Evolutionary conservation across 2,329 filamentous ascomycete genomes (phyloP), one percentile per base, ranked within the genome.

Genomic region (Aspergillus sp.): DNA sequence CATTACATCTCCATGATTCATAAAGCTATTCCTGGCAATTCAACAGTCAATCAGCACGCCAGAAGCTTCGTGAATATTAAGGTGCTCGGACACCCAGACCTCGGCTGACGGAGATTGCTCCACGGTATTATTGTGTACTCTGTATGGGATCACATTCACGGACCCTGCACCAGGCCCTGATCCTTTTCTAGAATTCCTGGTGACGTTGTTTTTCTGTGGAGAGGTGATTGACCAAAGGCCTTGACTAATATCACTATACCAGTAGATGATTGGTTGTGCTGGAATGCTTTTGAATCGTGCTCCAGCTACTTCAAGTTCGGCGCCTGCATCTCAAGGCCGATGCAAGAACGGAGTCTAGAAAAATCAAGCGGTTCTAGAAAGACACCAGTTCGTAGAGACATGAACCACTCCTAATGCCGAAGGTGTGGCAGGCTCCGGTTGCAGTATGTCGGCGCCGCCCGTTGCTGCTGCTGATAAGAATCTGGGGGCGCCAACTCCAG

Each of bases 361-460:
- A 37, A 5, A 3, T 14, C 15, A 37, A 37, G 15, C 35, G 15
- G 35, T n/a, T n/a, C 35, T 14, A 37, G 33, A 37, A 37, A 37
- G 35, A 15, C 12, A 37, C 14, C 35, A 37, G 5, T n/a, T 37
- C 35, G 15, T 31, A 37, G 35, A 37, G 35, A 37, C 35, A 15
- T 37, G 35, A 37, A 46, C 44, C 44, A 27, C 6, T 17, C 1
- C n/a, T 37, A 1, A 27, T 37, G 35, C 11, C 33, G 9, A 47
- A 39, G 23, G 21, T 35, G 44, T 52, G 49, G 49, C 49, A 52
- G 24, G 14, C 14, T 40, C 43, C 31, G 52, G 33, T 24, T 24
- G 43, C 52, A 31, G 55, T 31, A 31, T 27, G 33, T 58, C 56
- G 59, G 59, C 56, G 56, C 43, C 54, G 46, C 51, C 59, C 56